phyloP scores from a whole-genome alignment of 495 filamentous ascomycete genomes.

The Xylaria bambusicola region DNA sequence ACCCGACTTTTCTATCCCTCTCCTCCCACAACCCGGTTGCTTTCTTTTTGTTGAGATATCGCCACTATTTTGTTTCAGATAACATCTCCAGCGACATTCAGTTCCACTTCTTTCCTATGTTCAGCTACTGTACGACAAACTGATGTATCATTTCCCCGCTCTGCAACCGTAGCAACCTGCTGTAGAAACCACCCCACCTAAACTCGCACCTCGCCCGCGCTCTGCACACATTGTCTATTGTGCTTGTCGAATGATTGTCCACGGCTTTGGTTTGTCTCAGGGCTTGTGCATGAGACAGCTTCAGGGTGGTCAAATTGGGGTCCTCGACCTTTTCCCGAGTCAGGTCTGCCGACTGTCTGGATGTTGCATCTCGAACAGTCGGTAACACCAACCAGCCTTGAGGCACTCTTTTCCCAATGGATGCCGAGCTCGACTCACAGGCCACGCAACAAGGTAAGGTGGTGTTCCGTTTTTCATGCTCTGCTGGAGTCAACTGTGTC shows the following conservation, averaged over 20 bases:
- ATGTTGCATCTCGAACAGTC: slow-evolving; percentile 14
- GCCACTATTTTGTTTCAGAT: background rate
- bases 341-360: slow-evolving; percentile 15
- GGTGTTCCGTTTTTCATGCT: background rate
- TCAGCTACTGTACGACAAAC: background rate
- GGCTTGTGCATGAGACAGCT: slow-evolving; percentile 9
- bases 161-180: slow-evolving; percentile 16
- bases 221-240: no score
- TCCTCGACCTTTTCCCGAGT: background rate
- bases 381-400: slow-evolving; percentile 17
- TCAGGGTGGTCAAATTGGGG: background rate
- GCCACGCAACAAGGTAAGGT: slow-evolving; percentile 35
- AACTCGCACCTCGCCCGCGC: no score
- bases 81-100: background rate
- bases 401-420: slow-evolving; percentile 29
- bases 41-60: background rate
- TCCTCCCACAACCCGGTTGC: background rate
- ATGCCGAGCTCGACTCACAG: slow-evolving; percentile 31
- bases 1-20: slow-evolving; percentile 1
- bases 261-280: background rate
- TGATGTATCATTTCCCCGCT: background rate
- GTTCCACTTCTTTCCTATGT: background rate
- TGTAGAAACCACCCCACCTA: background rate
- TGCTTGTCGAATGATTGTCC: background rate
- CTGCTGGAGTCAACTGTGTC: background rate